phyloP scores from a whole-genome alignment of 371 early-diverging fungal species.

The Rhizopus sp. region DNA sequence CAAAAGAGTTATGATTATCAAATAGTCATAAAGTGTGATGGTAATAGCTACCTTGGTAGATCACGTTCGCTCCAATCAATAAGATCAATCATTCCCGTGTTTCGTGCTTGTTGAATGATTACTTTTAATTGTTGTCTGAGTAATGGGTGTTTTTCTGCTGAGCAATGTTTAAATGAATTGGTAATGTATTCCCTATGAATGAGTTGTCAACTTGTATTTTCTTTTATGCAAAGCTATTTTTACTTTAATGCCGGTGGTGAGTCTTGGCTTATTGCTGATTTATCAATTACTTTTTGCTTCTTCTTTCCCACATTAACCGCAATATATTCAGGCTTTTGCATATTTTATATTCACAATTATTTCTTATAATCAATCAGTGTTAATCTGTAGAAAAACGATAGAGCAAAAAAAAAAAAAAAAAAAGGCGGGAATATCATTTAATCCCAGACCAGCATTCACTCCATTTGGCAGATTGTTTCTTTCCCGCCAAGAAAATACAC shows the following conservation, averaged over 20 bases:
- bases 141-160: slow-evolving; percentile 36
- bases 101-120: slow-evolving; percentile 36
- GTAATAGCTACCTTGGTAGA: slow-evolving; percentile 23
- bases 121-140: slow-evolving; percentile 52
- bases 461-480: background rate
- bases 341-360: background rate
- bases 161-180: slow-evolving; percentile 44
- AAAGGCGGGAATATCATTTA: background rate
- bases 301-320: slow-evolving; percentile 17
- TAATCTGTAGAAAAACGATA: background rate
- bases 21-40: background rate
- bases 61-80: slow-evolving; percentile 79
- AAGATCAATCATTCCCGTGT: slow-evolving; percentile 54
- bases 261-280: slow-evolving; percentile 1
- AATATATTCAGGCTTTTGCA: slow-evolving; percentile 17
- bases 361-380: background rate
- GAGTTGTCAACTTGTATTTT: background rate
- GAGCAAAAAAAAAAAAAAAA: background rate
- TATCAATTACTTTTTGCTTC: slow-evolving; percentile 7
- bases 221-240: background rate
- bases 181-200: slow-evolving; percentile 51
- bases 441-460: background rate
- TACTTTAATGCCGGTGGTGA: slow-evolving; percentile 22
- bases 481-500: slow-evolving; percentile 1
- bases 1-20: background rate